phyloP scores from a whole-genome alignment of 257 asterid species.

The Orobanche coerulescens region DNA sequence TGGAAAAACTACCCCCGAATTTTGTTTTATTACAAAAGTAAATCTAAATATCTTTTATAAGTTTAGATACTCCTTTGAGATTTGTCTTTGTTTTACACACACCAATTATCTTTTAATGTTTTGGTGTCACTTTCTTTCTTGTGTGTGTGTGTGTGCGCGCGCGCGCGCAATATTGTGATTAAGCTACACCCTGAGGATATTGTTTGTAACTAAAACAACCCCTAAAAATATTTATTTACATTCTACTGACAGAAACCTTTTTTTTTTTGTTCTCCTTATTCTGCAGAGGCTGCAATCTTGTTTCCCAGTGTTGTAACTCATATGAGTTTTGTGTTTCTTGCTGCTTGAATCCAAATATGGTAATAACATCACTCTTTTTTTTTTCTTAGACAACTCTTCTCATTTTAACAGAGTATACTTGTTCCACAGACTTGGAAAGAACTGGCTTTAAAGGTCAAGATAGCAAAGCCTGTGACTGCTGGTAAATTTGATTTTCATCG shows the following conservation, averaged over 20 bases:
- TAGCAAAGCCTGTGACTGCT: conserved; percentile 73
- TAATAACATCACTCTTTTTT: conserved; percentile 23
- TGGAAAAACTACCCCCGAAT: not conserved
- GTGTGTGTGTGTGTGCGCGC: too few relatives aligned
- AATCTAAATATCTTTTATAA: not conserved
- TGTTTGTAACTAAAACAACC: not conserved
- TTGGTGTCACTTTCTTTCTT: too few relatives aligned
- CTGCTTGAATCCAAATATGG: conserved; percentile 78
- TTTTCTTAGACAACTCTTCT: conserved; percentile 8
- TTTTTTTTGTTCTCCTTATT: conserved; percentile 1
- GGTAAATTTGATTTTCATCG: conserved; percentile 34
- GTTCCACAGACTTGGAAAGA: conserved; percentile 45
- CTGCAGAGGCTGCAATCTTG: conserved; percentile 78
- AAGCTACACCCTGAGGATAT: not conserved
- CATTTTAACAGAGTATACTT: conserved; percentile 18
- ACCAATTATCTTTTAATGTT: not conserved
- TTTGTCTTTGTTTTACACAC: not conserved
- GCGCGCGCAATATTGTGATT: too few relatives aligned
- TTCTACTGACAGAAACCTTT: conserved; percentile 15
- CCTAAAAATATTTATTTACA: not conserved
- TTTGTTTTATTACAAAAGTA: not conserved
- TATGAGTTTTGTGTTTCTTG: conserved; percentile 96
- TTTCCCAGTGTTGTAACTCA: conserved; percentile 75
- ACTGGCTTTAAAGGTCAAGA: conserved; percentile 46
- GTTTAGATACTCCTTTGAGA: not conserved